Conservation (phyloP, 2,329 filamentous ascomycete genomes). For the Teratosphaeriaceae sp. region DNA sequence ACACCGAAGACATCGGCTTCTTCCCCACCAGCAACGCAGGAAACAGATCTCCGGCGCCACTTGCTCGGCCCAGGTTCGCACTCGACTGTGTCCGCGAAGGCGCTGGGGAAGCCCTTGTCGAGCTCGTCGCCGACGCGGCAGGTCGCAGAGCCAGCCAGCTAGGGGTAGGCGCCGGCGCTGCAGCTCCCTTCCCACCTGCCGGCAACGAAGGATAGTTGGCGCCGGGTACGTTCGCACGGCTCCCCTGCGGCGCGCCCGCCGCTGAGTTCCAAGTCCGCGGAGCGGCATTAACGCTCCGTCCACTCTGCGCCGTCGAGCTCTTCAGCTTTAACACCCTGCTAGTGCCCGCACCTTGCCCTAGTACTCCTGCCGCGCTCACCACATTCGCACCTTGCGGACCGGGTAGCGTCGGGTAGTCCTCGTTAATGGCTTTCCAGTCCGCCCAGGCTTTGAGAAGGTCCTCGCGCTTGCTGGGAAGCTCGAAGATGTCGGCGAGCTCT, state of each 20-base stretch:
- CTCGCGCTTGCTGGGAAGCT: slow-evolving; percentile 68
- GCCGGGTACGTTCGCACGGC: no score
- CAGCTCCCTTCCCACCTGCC: slow-evolving; percentile 14
- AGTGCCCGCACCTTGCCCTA: slow-evolving; percentile 49
- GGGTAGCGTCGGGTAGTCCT: slow-evolving; percentile 87
- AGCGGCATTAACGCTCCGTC: slow-evolving; percentile 31
- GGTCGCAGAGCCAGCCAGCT: slow-evolving; percentile 27
- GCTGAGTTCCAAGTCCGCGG: slow-evolving; percentile 51
- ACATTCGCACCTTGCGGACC: slow-evolving; percentile 64
- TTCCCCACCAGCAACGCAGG: slow-evolving; percentile 74
- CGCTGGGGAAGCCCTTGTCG: slow-evolving; percentile 24
- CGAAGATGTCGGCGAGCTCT: slow-evolving; percentile 88
- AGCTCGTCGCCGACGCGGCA: slow-evolving; percentile 20
- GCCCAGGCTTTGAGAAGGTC: slow-evolving; percentile 79
- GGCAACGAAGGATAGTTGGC: slow-evolving; percentile 22
- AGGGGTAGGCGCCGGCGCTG: slow-evolving; percentile 16
- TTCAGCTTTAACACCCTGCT: slow-evolving; percentile 61
- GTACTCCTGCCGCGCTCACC: slow-evolving; percentile 39
- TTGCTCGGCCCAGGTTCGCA: slow-evolving; percentile 20
- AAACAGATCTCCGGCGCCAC: slow-evolving; percentile 71
- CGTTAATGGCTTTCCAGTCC: slow-evolving; percentile 91
- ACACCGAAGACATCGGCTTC: slow-evolving; percentile 55
- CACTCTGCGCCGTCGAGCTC: slow-evolving; percentile 62
- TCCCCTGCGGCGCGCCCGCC: slow-evolving; percentile 12
- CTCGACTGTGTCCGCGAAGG: slow-evolving; percentile 31